Evolutionary conservation across 768 basidiomycete genomes (phyloP), one percentile per base, ranked within the genome.

Genomic region (Coprinopsis sp.): DNA sequence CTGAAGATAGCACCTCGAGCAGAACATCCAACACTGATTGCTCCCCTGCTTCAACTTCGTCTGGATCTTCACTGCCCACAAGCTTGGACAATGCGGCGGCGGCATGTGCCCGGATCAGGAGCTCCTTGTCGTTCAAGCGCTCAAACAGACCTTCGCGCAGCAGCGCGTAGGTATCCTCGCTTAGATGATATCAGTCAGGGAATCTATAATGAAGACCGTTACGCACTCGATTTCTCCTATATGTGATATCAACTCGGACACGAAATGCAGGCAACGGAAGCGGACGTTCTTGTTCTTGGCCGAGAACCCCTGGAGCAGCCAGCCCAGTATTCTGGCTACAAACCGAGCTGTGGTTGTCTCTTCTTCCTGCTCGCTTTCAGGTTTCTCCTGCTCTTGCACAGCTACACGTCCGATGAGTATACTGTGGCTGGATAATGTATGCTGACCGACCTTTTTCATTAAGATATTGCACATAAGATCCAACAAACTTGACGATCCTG

Each of bases 251-350:
- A 93, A 82, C 56, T 91, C 84, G 0, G 88, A 84, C n/a, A 94
- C 79, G 18, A 89, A 67, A 44, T 88, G 86, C 0, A 91, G 75
- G 39, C 80, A 81, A 24, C 93, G 81, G 57, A 84, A 94, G 13
- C 94, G 78, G 19, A 88, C 84, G 37, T 76, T 74, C 70, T 96
- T 98, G 71, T 95, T 91, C 65, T 96, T 97, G 1, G 93, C 91
- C 3, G 73, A 57, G 64, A 93, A 93, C 2, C 93, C 94, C 52
- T 80, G 77, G 47, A 92, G 66, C 19, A 97, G 65, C 70, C 82
- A 90, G 38, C 76, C 76, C 33, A 93, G 68, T 6, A 92, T 66
- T 31, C 78, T 73, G 3, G 77, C 65, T 1, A 84, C 69, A 57
- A 94, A 88, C 51, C 90, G 72, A 0, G 88, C 74, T 0, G 80